Percentiles rank a stretch among this genome's conserved stretches.
phyloP scores from a whole-genome alignment of 352 stramenopile species.

The Aphanomyces cochlioides region DNA sequence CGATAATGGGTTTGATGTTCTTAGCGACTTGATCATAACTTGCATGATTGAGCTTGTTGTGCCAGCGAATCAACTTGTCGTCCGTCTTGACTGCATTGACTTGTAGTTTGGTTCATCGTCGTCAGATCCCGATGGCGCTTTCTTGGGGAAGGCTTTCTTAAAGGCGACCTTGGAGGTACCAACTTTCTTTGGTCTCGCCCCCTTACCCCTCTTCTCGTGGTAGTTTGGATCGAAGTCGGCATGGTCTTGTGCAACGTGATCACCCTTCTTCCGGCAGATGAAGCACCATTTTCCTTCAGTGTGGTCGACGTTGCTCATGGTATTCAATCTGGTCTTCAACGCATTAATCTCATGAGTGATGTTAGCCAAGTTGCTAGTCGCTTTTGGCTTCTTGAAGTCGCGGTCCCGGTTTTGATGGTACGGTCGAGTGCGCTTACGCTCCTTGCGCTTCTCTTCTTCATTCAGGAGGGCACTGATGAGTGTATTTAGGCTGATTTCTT shows the following conservation, averaged over 20 bases:
- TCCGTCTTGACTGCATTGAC: not conserved
- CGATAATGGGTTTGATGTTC: not conserved
- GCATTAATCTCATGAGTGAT: no score
- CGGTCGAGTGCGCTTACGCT: not conserved
- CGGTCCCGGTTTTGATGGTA: not conserved
- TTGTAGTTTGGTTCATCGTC: no score
- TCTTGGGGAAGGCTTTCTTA: not conserved
- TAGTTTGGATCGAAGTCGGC: not conserved
- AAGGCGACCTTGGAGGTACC: not conserved
- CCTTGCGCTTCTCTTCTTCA: not conserved
- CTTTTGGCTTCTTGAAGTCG: not conserved
- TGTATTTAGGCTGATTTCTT: not conserved
- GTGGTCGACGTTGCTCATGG: not conserved
- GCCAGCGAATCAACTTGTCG: not conserved
- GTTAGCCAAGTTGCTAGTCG: no score
- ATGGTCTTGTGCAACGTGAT: not conserved
- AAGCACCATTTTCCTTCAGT: not conserved
- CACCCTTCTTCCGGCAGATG: slow-evolving; percentile 5
- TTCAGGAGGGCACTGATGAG: not conserved
- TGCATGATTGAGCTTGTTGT: slow-evolving; percentile 4
- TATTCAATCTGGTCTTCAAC: no score
- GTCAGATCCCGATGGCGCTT: not conserved
- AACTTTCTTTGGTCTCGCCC: not conserved
- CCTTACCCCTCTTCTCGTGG: not conserved
- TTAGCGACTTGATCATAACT: not conserved